A percentile compares a stretch with the other conserved stretches of the same genome.
phyloP scores from a whole-genome alignment of 2,329 filamentous ascomycete species.

The Alternaria triticimaculans region DNA sequence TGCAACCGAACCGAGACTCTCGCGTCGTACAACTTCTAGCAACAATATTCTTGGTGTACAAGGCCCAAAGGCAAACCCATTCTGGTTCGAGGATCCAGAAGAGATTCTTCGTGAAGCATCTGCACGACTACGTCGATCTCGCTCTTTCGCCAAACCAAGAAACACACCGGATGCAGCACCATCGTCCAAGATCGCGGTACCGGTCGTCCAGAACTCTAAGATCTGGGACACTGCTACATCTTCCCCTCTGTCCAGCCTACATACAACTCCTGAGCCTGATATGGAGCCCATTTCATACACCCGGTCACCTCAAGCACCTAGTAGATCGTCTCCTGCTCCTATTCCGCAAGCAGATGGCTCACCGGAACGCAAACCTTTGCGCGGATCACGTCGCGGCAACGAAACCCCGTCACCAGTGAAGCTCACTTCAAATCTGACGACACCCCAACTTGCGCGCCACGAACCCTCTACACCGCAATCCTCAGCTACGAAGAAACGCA shows the following conservation, averaged over 20 bases:
- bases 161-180: not conserved
- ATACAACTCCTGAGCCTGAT: slow-evolving; percentile 15
- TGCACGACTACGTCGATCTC: slow-evolving; percentile 13
- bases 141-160: slow-evolving; percentile 12
- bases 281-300: not conserved
- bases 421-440: not conserved
- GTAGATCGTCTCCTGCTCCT: not conserved
- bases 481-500: slow-evolving; percentile 18
- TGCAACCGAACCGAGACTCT: not conserved
- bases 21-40: slow-evolving; percentile 7
- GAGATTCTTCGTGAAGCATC: slow-evolving; percentile 24
- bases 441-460: not conserved
- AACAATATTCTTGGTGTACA: slow-evolving; percentile 20
- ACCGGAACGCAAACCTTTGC: not conserved
- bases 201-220: not conserved
- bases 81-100: slow-evolving; percentile 29
- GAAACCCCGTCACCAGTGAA: not conserved
- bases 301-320: not conserved
- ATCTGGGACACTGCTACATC: slow-evolving; percentile 4
- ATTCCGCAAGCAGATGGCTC: slow-evolving; percentile 16
- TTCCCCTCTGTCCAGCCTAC: slow-evolving; percentile 23
- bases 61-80: slow-evolving; percentile 24
- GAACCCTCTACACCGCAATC: not conserved
- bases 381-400: not conserved
- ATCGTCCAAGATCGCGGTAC: not conserved